Conservation (phyloP, 768 basidiomycete genomes). For the Cubamyces sp. region DNA sequence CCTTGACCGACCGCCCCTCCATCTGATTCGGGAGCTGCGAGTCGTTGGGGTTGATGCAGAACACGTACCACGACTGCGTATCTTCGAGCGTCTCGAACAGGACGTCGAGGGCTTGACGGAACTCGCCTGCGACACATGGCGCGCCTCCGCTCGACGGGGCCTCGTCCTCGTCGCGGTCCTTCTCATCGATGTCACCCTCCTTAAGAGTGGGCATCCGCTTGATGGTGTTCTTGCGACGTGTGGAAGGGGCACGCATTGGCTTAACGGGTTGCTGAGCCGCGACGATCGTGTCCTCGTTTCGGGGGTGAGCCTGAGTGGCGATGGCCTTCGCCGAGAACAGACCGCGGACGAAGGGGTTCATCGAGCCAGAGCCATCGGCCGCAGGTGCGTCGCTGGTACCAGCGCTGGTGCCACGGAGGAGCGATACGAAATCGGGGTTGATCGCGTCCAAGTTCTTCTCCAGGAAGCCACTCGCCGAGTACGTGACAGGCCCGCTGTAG, state of each 20-base stretch:
- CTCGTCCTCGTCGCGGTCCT: slow-evolving; percentile 50
- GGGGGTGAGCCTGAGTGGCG: slow-evolving; percentile 89
- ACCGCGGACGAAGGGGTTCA: slow-evolving; percentile 89
- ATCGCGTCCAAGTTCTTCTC: slow-evolving; percentile 87
- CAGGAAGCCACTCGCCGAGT: slow-evolving; percentile 89
- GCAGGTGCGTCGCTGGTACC: slow-evolving; percentile 44
- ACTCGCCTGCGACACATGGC: slow-evolving; percentile 88
- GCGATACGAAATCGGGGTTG: slow-evolving; percentile 90
- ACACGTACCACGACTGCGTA: slow-evolving; percentile 88
- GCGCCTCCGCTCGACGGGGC: slow-evolving; percentile 38
- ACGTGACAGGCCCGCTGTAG: slow-evolving; percentile 89
- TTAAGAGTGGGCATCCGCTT: slow-evolving; percentile 61
- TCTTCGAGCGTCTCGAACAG: slow-evolving; percentile 89
- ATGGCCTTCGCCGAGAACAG: slow-evolving; percentile 89
- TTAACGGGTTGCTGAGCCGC: slow-evolving; percentile 92
- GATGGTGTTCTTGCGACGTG: slow-evolving; percentile 75
- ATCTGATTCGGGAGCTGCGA: slow-evolving; percentile 93
- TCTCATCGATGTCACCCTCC: slow-evolving; percentile 51
- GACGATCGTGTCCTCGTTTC: slow-evolving; percentile 94
- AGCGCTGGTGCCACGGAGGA: slow-evolving; percentile 67
- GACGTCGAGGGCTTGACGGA: slow-evolving; percentile 81
- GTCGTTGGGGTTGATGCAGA: slow-evolving; percentile 95
- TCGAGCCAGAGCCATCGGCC: slow-evolving; percentile 74
- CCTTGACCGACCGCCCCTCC: slow-evolving; percentile 89
- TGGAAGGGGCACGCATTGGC: slow-evolving; percentile 93